Percentiles rank a stretch among this genome's conserved stretches.
Evolutionary conservation across 2,329 filamentous ascomycete genomes (phyloP).

Genomic region (Cephalotrichum gorgonifer): DNA sequence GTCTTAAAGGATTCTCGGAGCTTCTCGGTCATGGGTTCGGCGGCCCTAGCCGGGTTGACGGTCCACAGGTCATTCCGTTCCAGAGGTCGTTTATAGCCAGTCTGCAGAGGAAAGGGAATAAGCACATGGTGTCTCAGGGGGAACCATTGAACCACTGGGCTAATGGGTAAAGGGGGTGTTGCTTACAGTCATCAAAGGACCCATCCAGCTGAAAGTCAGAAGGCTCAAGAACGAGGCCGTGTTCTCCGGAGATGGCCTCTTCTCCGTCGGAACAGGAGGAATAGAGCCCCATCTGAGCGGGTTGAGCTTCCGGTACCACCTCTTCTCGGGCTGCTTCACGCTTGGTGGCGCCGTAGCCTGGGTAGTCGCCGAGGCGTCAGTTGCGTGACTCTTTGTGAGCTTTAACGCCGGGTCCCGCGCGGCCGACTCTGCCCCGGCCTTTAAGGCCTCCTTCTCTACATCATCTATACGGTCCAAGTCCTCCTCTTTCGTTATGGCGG

Average conservation of each 20-base stretch:
- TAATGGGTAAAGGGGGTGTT: neutral
- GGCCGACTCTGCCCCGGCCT: constrained; percentile 3
- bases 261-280: constrained; percentile 44
- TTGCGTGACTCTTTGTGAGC: constrained; percentile 41
- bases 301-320: constrained; percentile 55
- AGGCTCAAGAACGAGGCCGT: constrained; percentile 63
- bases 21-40: constrained; percentile 57
- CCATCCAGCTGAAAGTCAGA: constrained; percentile 84
- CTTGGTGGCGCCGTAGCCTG: constrained; percentile 22
- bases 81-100: constrained; percentile 75
- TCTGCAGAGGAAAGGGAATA: neutral
- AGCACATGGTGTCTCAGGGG: neutral
- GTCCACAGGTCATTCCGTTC: constrained; percentile 80
- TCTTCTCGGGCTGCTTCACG: constrained; percentile 28
- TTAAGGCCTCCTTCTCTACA: constrained; percentile 6
- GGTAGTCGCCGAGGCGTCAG: constrained; percentile 38
- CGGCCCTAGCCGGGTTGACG: constrained; percentile 71
- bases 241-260: constrained; percentile 55
- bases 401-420: constrained; percentile 16
- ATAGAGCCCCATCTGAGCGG: constrained; percentile 49
- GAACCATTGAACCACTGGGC: neutral
- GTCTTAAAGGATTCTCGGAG: constrained; percentile 59
- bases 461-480: neutral
- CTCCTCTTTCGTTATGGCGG: constrained; percentile 4
- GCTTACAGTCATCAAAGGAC: constrained; percentile 68